phyloP scores from a whole-genome alignment of 1,284 basidiomycete species.

The Jaminaea rosea region DNA sequence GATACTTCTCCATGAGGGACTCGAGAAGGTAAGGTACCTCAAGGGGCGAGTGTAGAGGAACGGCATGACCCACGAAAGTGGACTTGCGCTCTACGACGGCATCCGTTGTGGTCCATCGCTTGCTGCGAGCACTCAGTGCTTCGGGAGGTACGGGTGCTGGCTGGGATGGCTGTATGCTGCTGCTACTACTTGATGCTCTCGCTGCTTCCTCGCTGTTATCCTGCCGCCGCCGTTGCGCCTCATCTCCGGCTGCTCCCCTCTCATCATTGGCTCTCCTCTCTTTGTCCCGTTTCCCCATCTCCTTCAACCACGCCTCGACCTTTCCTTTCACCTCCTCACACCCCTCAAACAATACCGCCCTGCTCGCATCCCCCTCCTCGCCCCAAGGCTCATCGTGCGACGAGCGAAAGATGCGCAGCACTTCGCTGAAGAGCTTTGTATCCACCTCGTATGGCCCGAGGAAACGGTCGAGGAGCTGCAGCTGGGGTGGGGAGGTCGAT shows the following conservation, averaged over 20 bases:
- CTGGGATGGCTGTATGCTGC: too few relatives aligned
- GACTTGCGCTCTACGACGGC: slow-evolving; percentile 44
- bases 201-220: too few relatives aligned
- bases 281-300: not conserved
- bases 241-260: not conserved
- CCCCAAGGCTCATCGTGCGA: too few relatives aligned
- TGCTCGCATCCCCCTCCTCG: slow-evolving; percentile 1
- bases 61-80: slow-evolving; percentile 45
- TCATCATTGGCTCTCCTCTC: not conserved
- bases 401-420: slow-evolving; percentile 33
- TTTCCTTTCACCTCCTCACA: slow-evolving; percentile 42
- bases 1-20: slow-evolving; percentile 24
- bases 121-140: not conserved
- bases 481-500: slow-evolving; percentile 22
- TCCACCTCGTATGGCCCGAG: slow-evolving; percentile 38
- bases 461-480: slow-evolving; percentile 38
- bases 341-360: slow-evolving; percentile 42
- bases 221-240: not conserved
- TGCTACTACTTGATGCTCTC: too few relatives aligned
- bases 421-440: slow-evolving; percentile 32
- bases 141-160: not conserved
- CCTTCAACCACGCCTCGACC: slow-evolving; percentile 22
- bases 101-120: slow-evolving; percentile 10
- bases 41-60: slow-evolving; percentile 23
- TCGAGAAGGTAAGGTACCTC: slow-evolving; percentile 28